A percentile compares a stretch with the other conserved stretches of the same genome.
Conservation (phyloP, 352 stramenopile species). For the Phytophthora agathidicida region DNA sequence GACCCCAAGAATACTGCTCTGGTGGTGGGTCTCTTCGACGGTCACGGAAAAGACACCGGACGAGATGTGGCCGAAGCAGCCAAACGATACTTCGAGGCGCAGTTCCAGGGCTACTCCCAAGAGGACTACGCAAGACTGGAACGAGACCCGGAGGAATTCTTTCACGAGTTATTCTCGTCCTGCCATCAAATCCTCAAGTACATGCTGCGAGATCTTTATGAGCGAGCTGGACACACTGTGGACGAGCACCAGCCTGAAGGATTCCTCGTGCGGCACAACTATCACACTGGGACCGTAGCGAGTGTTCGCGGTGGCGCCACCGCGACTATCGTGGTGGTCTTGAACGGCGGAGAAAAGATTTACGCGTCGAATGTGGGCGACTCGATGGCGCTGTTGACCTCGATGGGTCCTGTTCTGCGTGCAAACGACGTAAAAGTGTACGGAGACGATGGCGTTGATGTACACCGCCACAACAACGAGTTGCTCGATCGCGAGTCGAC, state of each 20-base stretch:
- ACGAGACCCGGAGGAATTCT: slow-evolving; percentile 50
- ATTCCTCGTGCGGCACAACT: slow-evolving; percentile 63
- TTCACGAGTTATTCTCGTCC: slow-evolving; percentile 55
- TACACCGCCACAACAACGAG: slow-evolving; percentile 21
- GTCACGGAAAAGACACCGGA: slow-evolving; percentile 82
- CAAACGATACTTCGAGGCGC: slow-evolving; percentile 63
- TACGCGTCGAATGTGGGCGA: slow-evolving; percentile 88
- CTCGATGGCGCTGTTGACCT: slow-evolving; percentile 57
- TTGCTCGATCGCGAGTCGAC: slow-evolving; percentile 8
- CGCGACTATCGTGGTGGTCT: slow-evolving; percentile 80
- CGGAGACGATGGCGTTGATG: slow-evolving; percentile 7
- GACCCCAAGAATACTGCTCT: slow-evolving; percentile 42
- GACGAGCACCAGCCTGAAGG: slow-evolving; percentile 59
- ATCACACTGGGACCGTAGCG: slow-evolving; percentile 35
- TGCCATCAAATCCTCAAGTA: slow-evolving; percentile 73
- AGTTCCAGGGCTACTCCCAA: slow-evolving; percentile 55
- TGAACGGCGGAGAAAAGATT: slow-evolving; percentile 70
- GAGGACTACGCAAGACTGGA: slow-evolving; percentile 61
- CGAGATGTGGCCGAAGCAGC: slow-evolving; percentile 68
- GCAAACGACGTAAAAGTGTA: slow-evolving; percentile 38
- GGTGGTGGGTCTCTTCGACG: slow-evolving; percentile 86
- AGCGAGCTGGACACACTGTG: slow-evolving; percentile 62
- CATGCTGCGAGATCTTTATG: slow-evolving; percentile 68
- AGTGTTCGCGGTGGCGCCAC: slow-evolving; percentile 92
- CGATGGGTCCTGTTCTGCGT: slow-evolving; percentile 25